A percentile compares a stretch with the other conserved stretches of the same genome.
phyloP scores from a whole-genome alignment of 257 asterid genomes.

The Solanum sejunctum region DNA sequence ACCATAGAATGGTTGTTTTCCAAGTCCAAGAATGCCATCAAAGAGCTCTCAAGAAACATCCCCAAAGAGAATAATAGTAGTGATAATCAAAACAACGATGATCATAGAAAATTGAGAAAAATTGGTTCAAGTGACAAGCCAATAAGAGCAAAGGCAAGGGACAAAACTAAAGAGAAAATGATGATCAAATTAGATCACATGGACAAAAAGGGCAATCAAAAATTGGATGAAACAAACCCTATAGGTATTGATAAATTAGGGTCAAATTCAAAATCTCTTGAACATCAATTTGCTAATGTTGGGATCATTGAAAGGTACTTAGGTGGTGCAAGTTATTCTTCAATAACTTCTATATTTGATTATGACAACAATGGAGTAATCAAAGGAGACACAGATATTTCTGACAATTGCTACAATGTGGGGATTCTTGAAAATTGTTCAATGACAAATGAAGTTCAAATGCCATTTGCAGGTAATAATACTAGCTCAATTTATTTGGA shows the following conservation, averaged over 20 bases:
- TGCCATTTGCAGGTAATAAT: conserved; percentile 26
- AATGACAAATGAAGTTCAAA: conserved; percentile 3
- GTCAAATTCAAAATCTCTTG: not conserved
- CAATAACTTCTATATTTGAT: conserved; percentile 11
- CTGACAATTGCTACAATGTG: conserved; percentile 11
- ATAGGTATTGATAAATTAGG: conserved; percentile 8
- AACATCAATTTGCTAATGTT: conserved; percentile 20
- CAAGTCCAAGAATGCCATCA: conserved; percentile 48
- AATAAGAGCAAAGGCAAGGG: conserved; percentile 38
- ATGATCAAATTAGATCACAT: conserved; percentile 26
- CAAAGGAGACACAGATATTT: conserved; percentile 10
- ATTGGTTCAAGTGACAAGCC: conserved; percentile 45
- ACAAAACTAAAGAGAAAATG: conserved; percentile 37
- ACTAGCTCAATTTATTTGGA: conserved; percentile 20
- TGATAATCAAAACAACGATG: not conserved
- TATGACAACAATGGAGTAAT: not conserved
- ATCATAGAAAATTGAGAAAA: not conserved
- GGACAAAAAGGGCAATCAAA: not conserved
- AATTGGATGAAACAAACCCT: conserved; percentile 7
- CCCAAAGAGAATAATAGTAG: conserved; percentile 3
- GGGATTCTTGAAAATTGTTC: conserved; percentile 27
- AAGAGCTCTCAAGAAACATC: conserved; percentile 24
- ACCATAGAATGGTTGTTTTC: conserved; percentile 67
- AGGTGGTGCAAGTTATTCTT: conserved; percentile 9
- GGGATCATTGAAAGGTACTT: conserved; percentile 33